Conservation (phyloP, 2,329 filamentous ascomycete genomes). For the Colletotrichum filicis region DNA sequence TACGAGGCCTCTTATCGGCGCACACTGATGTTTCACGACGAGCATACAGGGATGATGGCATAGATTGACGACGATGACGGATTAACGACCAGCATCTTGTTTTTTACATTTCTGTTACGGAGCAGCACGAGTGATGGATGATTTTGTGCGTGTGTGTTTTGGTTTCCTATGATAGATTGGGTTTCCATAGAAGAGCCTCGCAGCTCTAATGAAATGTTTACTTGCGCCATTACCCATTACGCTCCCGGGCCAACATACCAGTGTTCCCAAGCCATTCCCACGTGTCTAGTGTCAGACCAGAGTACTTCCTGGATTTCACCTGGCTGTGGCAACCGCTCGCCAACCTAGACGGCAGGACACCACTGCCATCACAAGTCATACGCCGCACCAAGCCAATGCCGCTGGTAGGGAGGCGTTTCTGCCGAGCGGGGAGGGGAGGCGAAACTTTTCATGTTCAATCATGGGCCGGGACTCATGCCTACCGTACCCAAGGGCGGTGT, state of each 20-base stretch:
- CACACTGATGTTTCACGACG: not conserved
- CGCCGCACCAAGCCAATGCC: not conserved
- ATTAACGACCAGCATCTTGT: constrained; percentile 1
- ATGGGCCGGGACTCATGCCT: too few species aligned
- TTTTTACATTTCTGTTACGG: not conserved
- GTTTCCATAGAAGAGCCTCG: constrained; percentile 25
- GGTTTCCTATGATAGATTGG: constrained; percentile 3
- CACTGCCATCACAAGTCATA: not conserved
- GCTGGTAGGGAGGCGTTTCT: not conserved
- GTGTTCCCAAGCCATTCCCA: not conserved
- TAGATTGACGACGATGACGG: constrained; percentile 1
- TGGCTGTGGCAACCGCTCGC: too few species aligned
- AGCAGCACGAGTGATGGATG: not conserved
- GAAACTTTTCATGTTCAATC: too few species aligned
- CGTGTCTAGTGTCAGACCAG: not conserved
- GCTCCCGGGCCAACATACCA: not conserved
- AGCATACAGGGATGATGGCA: not conserved
- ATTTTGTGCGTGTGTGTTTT: not conserved
- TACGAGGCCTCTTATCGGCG: not conserved
- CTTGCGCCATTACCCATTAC: not conserved
- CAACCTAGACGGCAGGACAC: too few species aligned
- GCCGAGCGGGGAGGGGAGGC: too few species aligned
- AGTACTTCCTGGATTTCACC: too few species aligned
- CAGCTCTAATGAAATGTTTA: constrained; percentile 19
- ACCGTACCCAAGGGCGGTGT: constrained; percentile 7